Evolutionary conservation across 768 basidiomycete genomes (phyloP).

Genomic region (Candolleomyces aberdarensis): DNA sequence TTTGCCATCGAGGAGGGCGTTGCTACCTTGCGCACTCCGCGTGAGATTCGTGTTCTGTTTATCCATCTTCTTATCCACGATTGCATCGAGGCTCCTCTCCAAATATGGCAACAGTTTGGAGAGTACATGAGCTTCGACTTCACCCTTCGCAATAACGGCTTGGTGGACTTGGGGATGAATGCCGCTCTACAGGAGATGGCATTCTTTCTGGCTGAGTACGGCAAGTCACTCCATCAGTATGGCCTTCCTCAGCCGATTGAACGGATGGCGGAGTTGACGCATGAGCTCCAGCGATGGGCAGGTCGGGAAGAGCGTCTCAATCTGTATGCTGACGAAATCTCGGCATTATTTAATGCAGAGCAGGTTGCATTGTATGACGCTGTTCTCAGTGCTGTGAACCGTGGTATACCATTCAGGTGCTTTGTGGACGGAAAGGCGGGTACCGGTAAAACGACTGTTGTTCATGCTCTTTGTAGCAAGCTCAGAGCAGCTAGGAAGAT

Average conservation of each 20-base stretch:
- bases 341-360: conserved; percentile 10
- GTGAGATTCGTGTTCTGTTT: conserved; percentile 36
- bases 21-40: conserved; percentile 24
- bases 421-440: conserved; percentile 41
- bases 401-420: conserved; percentile 12
- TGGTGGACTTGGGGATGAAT: background rate
- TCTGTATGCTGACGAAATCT: conserved; percentile 4
- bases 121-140: conserved; percentile 11
- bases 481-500: conserved; percentile 25
- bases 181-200: conserved; percentile 1
- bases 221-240: conserved; percentile 19
- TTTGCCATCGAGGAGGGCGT: conserved; percentile 34
- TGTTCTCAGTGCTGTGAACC: background rate
- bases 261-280: background rate
- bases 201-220: conserved; percentile 9
- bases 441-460: conserved; percentile 36
- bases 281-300: conserved; percentile 10
- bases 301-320: background rate
- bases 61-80: conserved; percentile 34
- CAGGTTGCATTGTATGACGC: conserved; percentile 12
- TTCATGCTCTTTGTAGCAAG: conserved; percentile 29
- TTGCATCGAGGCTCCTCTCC: conserved; percentile 15
- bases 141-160: background rate
- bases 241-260: conserved; percentile 25
- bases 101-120: conserved; percentile 8